Conservation (phyloP, 306 rosid species). For the Casuarina cunninghamiana region DNA sequence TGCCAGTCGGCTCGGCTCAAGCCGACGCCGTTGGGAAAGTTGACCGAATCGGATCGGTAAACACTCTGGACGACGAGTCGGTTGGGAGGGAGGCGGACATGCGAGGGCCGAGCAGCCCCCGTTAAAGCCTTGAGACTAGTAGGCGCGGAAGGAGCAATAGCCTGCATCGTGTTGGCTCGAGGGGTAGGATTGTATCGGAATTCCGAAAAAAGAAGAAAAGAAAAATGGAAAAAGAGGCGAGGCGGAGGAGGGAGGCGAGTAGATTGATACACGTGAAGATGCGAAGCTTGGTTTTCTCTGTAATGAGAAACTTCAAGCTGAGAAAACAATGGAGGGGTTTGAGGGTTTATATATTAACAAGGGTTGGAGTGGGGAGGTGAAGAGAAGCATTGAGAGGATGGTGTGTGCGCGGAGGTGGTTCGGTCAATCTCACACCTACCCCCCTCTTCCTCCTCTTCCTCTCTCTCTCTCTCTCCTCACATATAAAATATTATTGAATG, state of each 20-base stretch:
- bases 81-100: slow-evolving; percentile 22
- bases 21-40: slow-evolving; percentile 45
- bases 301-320: slow-evolving; percentile 75
- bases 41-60: slow-evolving; percentile 42
- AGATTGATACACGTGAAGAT: background rate
- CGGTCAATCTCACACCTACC: slow-evolving; percentile 84
- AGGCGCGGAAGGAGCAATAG: slow-evolving; percentile 52
- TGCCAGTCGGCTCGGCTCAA: slow-evolving; percentile 78
- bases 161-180: slow-evolving; percentile 39
- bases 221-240: background rate
- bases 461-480: background rate
- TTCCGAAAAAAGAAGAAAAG: background rate
- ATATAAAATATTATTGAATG: too few relatives aligned
- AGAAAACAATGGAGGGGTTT: slow-evolving; percentile 23
- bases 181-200: background rate
- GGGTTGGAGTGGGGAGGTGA: background rate
- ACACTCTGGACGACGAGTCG: slow-evolving; percentile 49
- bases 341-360: slow-evolving; percentile 39
- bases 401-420: slow-evolving; percentile 44
- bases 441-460: slow-evolving; percentile 19
- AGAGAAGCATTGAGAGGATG: slow-evolving; percentile 12
- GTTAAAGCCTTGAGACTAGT: slow-evolving; percentile 23
- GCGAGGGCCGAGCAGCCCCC: slow-evolving; percentile 1
- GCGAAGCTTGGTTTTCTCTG: slow-evolving; percentile 67
- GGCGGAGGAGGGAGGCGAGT: background rate